phyloP scores from a whole-genome alignment of 2,329 filamentous ascomycete genomes.

The Zymoseptoria pseudotritici region DNA sequence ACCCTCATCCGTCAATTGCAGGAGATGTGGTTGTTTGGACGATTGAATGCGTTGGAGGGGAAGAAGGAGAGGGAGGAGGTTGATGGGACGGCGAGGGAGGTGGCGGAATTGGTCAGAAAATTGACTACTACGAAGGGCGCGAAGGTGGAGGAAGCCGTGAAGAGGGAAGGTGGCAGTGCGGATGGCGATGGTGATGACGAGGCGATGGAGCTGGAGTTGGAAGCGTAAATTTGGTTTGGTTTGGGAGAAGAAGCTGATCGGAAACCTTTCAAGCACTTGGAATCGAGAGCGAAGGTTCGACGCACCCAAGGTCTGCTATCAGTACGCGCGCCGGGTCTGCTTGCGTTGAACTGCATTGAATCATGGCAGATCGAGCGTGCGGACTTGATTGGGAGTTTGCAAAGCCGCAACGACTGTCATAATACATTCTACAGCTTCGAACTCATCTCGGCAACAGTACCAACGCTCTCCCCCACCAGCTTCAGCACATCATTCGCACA shows the following conservation, averaged over 20 bases:
- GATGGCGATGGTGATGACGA: background rate
- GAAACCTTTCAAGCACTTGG: too few relatives aligned
- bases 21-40: constrained; percentile 60
- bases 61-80: constrained; percentile 36
- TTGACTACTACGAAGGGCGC: constrained; percentile 16
- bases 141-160: background rate
- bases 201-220: background rate
- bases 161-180: background rate
- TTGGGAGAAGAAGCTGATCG: too few relatives aligned
- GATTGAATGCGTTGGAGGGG: constrained; percentile 49
- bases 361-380: too few relatives aligned
- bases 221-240: background rate
- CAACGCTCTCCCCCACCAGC: constrained; percentile 24
- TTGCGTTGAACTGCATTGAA: too few relatives aligned
- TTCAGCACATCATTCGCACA: constrained; percentile 20
- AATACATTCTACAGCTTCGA: constrained; percentile 12
- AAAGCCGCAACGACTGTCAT: too few relatives aligned
- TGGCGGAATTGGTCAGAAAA: constrained; percentile 38
- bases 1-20: constrained; percentile 55
- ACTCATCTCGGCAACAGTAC: background rate
- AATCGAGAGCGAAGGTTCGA: background rate
- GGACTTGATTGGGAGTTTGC: too few relatives aligned
- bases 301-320: too few relatives aligned
- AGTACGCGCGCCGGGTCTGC: too few relatives aligned
- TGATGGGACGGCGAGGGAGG: constrained; percentile 41